Base-by-base conservation (phyloP, 352 stramenopile genomes). In the Phytophthora crassamura region DNA sequence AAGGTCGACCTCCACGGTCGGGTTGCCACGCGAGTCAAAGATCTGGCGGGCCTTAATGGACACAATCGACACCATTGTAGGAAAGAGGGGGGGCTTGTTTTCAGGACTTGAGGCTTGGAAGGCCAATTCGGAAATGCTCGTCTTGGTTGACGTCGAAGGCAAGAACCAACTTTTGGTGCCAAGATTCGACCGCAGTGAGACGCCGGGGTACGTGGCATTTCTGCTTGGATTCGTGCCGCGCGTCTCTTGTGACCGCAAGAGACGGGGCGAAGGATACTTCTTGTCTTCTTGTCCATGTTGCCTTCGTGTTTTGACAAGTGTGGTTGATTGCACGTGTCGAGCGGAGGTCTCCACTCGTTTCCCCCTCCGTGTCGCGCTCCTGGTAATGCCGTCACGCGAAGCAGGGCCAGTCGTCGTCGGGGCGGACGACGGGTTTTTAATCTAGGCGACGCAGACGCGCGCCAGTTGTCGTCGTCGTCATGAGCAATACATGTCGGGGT, bases 1-100 rank as follows among this genome's bases (percentile, higher is more conserved):
- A 20, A 99, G 80, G 75, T 99, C 97, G 22, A 99, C 97, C 70
- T 99, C 97, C 42, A 99, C 96, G 60, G 97, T 99, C 33, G 97
- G 97, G 82, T 99, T 99, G 69, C 97, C 97, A 77, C 97, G 93
- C 52, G 95, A 99, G 88, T 99, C 97, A 59, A 99, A 97, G 84
- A 99, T 99, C 87, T 99, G 95, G 65, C 97, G 95, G 50, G 94
- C 96, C 64, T 95, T 91, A 62, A 99, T 96, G 46, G 82, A 82
- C 28, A 86, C 48, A 73, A 96, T 94, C 41, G 84, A 82, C 74
- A 94, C 91, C 68, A 74, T 91, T 70, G 49, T 59, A 30, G 34
- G 49, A 43, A 35, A 8, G 40, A 38, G 9, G 25, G 18, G 7
- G 9, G 30, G 52, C 51, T 74, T 87, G 52, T 49, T 64, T 67